Base-by-base conservation (phyloP, 1,284 basidiomycete genomes). In the Sanghuangporus sanghuang region DNA sequence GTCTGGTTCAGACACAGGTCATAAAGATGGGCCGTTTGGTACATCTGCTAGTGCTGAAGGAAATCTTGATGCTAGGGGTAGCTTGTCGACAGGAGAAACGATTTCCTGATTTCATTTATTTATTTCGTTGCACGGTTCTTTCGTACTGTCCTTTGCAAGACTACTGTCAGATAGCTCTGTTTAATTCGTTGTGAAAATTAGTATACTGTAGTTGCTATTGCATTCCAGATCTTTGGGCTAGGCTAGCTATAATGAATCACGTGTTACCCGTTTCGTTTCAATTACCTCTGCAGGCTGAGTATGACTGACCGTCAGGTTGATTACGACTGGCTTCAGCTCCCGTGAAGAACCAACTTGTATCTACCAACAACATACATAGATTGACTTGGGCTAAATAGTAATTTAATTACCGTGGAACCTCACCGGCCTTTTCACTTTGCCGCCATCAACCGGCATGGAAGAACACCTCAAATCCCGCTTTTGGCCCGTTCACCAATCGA, bases 1-100 rank as follows among this genome's bases (percentile, higher is more conserved):
- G 7, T 64, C 54, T 39, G 55, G 27, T 18, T 54, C 59, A 35
- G 63, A 64, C 27, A 27, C 53, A 6, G 48, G 59, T 2, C 54
- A 60, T 38, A 32, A 40, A 18, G 62, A 59, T 23, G 50, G 39
- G 14, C 14, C 52, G 12, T 8, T 59, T 21, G 54, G 40, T 46
- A 27, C 57, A 32, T 23, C 56, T n/a, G 32, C 39, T 16, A 63
- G 27, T 21, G 16, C 27, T 32, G 62, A 59, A 23, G 44, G 56
- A 7, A 40, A 52, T 14, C 16, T 58, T 16, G 49, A 58, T 57
- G 55, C 40, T 18, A 46, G 27, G 21, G 58, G 23, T 42, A 55
- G 42, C 32, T 39, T 44, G 27, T 54, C 60, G 18, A 23, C 36
- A 21, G 27, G 23, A 36, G 60, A 61, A 12, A 27, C 52, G 14